These are phyloP conservation scores for Wickerhamomyces sp. DNA, from an alignment of 1,139 yeast species.

Conservation along the genomic window DNA sequence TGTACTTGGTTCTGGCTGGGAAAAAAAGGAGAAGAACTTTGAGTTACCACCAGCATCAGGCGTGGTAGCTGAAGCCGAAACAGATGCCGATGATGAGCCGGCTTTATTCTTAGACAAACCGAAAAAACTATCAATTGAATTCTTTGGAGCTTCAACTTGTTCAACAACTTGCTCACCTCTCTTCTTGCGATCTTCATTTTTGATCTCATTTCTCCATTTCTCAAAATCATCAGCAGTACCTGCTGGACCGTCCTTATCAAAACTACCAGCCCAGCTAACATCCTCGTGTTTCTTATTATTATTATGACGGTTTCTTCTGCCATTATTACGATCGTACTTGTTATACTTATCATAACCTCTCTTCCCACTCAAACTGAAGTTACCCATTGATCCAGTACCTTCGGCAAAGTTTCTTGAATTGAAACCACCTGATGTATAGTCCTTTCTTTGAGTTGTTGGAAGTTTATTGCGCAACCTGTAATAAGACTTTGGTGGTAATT, in stretches of 20 bases:
- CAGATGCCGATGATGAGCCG: slow-evolving; percentile 2
- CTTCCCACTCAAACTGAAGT: slow-evolving; percentile 20
- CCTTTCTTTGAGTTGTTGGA: slow-evolving; percentile 8
- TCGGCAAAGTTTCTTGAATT: slow-evolving; percentile 16
- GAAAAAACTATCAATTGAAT: slow-evolving; percentile 51
- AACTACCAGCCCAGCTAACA: slow-evolving; percentile 47
- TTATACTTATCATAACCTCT: slow-evolving; percentile 9
- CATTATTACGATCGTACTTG: slow-evolving; percentile 14
- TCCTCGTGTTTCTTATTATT: slow-evolving; percentile 21
- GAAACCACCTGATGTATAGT: slow-evolving; percentile 10
- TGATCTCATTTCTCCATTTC: slow-evolving; percentile 62
- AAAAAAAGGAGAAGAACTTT: slow-evolving; percentile 47
- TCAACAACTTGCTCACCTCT: slow-evolving; percentile 38
- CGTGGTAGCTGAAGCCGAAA: slow-evolving; percentile 2
- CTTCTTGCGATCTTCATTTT: slow-evolving; percentile 48
- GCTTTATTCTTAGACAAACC: slow-evolving; percentile 29
- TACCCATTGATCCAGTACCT: slow-evolving; percentile 25
- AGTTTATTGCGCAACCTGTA: slow-evolving; percentile 17
- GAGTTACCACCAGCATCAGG: slow-evolving; percentile 32
- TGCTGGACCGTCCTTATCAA: slow-evolving; percentile 32
- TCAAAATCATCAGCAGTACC: slow-evolving; percentile 69
- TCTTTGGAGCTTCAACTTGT: slow-evolving; percentile 26
- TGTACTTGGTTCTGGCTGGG: slow-evolving; percentile 17
- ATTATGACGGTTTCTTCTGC: slow-evolving; percentile 14
- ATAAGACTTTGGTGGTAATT: slow-evolving; percentile 20